phyloP scores from a whole-genome alignment of 768 basidiomycete species.

The Cyclocybe aegerita region DNA sequence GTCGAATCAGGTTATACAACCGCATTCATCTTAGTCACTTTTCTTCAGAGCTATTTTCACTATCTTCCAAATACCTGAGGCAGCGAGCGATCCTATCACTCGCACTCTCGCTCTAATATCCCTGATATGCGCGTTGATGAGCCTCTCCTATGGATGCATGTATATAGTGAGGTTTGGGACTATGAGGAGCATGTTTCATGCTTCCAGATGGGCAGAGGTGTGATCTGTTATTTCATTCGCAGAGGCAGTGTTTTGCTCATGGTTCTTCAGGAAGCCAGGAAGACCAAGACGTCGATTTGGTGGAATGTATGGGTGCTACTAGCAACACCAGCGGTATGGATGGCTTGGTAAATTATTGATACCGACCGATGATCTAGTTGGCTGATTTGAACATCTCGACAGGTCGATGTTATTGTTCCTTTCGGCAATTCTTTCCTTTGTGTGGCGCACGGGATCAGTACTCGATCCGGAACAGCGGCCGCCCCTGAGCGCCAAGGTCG shows the following conservation, averaged over 20 bases:
- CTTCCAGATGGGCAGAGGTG: constrained; percentile 74
- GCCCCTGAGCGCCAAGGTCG: constrained; percentile 35
- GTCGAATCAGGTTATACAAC: background rate
- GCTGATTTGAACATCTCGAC: background rate
- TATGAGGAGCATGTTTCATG: constrained; percentile 72
- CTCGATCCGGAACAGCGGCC: constrained; percentile 34
- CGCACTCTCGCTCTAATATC: constrained; percentile 65
- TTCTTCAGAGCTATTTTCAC: constrained; percentile 61
- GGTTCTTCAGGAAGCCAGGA: constrained; percentile 52
- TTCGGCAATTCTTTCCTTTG: constrained; percentile 60
- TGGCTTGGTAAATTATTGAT: constrained; percentile 50
- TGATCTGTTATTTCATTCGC: constrained; percentile 1
- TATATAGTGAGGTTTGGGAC: constrained; percentile 71
- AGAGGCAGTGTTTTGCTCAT: background rate
- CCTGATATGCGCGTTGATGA: constrained; percentile 66
- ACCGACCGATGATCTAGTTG: background rate
- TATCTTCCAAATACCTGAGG: constrained; percentile 58
- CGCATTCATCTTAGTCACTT: background rate
- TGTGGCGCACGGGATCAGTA: constrained; percentile 66
- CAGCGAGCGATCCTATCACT: constrained; percentile 58
- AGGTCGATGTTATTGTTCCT: constrained; percentile 73
- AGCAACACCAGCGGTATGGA: constrained; percentile 64
- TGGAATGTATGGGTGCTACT: constrained; percentile 38
- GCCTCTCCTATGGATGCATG: constrained; percentile 69
- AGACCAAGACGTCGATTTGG: constrained; percentile 30